Base-by-base conservation (phyloP, 2,329 filamentous ascomycete species). In the Fusarium sp. region DNA sequence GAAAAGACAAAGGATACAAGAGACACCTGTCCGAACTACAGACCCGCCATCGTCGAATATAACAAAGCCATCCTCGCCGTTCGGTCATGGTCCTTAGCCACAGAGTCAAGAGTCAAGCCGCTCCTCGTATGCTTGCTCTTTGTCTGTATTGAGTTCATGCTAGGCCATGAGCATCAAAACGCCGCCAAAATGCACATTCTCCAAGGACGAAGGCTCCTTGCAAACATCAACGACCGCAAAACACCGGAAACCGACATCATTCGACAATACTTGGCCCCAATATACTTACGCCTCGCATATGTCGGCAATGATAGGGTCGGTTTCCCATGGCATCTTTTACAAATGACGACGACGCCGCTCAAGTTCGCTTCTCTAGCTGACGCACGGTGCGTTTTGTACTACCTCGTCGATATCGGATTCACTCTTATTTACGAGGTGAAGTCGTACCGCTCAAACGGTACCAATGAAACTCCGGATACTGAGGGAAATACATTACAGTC, bases 121-220 rank as follows among this genome's bases (percentile, higher is more conserved):
- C 32, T 60, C 6, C 46, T 60, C 2, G 58, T 60, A 21, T 60
- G 58, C 15, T 37, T 61, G 1, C 30, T 69, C 1, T 69, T 68
- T 19, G 49, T 69, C 13, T 63, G 64, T 12, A 53, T 68, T 11
- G 67, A 69, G 28, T 42, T 40, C 16, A 33, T 60, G 35, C 35
- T 60, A 7, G 58, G 58, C 2, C 28, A 40, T 4, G 18, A n/a
- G 16, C 46, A 42, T 10, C 46, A 60, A 4, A 54, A 42, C 12
- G 46, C 49, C 0, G 58, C 58, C 8, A 54, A 18, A 4, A 60
- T 60, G 58, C 58, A 60, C 3, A 40, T 60, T 1, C 12, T 54
- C 0, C 58, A 60, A 12, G 58, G 47, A 9, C n/a, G 58, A 19
- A 54, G n/a, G 13, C 46, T 60, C 0, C 47, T 60, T 6, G 46